Percentiles rank a stretch among this genome's conserved stretches.
phyloP scores from a whole-genome alignment of 108 stramenopile genomes.

The Pseudonitzschia multiseries region DNA sequence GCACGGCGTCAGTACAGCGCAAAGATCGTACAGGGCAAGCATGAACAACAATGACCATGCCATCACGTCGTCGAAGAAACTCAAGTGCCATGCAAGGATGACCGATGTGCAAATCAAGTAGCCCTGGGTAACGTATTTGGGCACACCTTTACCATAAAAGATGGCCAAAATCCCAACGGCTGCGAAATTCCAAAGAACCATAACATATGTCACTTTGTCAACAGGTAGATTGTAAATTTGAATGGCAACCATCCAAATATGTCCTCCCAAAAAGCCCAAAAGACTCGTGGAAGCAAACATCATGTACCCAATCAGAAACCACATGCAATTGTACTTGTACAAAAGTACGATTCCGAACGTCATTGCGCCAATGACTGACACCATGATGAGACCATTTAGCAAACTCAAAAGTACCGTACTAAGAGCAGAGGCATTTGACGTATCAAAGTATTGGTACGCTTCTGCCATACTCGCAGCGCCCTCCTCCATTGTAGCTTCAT shows the following conservation, averaged over 20 bases:
- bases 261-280: conserved; percentile 83
- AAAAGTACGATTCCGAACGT: conserved; percentile 92
- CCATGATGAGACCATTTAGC: conserved; percentile 93
- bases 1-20: conserved; percentile 96
- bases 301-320: conserved; percentile 88
- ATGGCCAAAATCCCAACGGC: conserved; percentile 90
- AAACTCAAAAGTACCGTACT: conserved; percentile 69
- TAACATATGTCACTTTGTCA: conserved; percentile 81
- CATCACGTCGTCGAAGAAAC: conserved; percentile 90
- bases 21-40: conserved; percentile 95
- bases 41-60: conserved; percentile 94
- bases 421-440: conserved; percentile 51
- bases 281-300: conserved; percentile 82
- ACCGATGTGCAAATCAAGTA: conserved; percentile 91
- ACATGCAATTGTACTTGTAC: conserved; percentile 91
- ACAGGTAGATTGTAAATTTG: conserved; percentile 85
- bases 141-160: conserved; percentile 90
- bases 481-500: conserved; percentile 55
- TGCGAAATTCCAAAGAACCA: conserved; percentile 89
- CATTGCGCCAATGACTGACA: conserved; percentile 79
- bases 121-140: conserved; percentile 81
- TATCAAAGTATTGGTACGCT: conserved; percentile 69
- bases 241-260: conserved; percentile 67
- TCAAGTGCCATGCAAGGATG: conserved; percentile 95
- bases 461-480: conserved; percentile 61